Evolutionary conservation across 2,329 filamentous ascomycete genomes (phyloP).

Genomic region (Colletotrichum viniferum): DNA sequence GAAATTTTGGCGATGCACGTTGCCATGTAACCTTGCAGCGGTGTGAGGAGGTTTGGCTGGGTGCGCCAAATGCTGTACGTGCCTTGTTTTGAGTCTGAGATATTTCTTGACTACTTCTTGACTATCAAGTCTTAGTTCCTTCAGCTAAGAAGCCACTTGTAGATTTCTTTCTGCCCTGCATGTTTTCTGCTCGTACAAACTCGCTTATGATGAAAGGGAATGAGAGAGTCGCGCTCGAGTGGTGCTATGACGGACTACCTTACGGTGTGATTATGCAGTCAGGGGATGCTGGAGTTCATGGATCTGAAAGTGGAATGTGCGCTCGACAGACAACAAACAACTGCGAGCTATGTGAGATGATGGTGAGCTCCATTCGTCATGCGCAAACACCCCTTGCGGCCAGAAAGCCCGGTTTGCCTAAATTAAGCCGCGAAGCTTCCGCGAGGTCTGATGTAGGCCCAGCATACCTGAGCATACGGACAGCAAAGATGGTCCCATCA

Average conservation of each 20-base stretch:
- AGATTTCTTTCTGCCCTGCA: neutral
- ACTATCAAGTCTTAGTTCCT: neutral
- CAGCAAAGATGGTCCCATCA: neutral
- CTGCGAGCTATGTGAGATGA: neutral
- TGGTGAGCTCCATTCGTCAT: neutral
- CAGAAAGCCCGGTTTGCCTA: neutral
- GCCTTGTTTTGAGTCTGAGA: neutral
- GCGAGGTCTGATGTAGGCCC: neutral
- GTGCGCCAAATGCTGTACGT: neutral
- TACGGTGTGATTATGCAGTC: neutral
- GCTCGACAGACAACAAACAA: neutral
- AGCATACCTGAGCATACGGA: neutral
- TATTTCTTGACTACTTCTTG: neutral
- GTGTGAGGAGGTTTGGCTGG: neutral
- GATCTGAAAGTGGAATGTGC: neutral
- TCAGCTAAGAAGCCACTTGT: neutral
- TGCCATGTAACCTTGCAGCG: neutral
- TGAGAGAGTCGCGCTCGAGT: neutral
- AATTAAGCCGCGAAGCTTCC: neutral
- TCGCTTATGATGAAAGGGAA: neutral
- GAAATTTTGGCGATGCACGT: neutral
- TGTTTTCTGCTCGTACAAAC: neutral
- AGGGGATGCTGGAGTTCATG: neutral
- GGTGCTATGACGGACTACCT: neutral
- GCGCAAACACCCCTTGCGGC: neutral